Conservation (phyloP, 1,284 basidiomycete genomes). For the Puccinia coronata region DNA sequence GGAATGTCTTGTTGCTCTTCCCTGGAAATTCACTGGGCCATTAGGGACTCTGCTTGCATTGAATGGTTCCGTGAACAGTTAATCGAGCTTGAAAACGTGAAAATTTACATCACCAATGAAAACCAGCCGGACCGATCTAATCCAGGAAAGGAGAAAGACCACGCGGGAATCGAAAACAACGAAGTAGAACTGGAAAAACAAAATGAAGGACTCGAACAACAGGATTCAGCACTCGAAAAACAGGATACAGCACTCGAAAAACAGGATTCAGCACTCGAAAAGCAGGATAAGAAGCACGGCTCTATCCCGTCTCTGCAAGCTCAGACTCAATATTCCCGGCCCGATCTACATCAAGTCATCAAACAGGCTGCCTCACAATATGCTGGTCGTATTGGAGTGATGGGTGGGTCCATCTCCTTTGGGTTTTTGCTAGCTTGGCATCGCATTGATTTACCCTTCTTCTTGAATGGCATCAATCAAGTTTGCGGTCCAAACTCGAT, state of each 20-base stretch:
- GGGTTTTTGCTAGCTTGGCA: neutral
- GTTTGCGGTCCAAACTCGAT: slow-evolving; percentile 60
- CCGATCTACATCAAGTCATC: slow-evolving; percentile 6
- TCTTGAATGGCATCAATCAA: too few relatives aligned
- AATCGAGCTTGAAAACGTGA: slow-evolving; percentile 5
- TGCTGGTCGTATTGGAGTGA: slow-evolving; percentile 30
- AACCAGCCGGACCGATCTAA: neutral
- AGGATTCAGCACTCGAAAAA: neutral
- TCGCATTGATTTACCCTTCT: too few relatives aligned
- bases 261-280: neutral
- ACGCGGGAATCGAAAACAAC: neutral
- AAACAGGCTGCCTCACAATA: neutral
- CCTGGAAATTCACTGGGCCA: slow-evolving; percentile 26
- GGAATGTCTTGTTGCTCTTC: slow-evolving; percentile 13
- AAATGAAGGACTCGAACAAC: neutral
- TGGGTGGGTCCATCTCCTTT: slow-evolving; percentile 25
- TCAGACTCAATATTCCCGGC: neutral
- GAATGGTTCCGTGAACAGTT: slow-evolving; percentile 35
- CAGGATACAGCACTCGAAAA: neutral
- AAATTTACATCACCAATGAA: slow-evolving; percentile 32
- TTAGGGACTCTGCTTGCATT: neutral
- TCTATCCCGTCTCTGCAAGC: neutral
- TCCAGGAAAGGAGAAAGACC: neutral
- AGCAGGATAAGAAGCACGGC: neutral
- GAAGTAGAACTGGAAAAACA: neutral